These are phyloP conservation scores for Posidonia australis DNA, from an alignment of 106 monocot species.

Conservation along the genomic window DNA sequence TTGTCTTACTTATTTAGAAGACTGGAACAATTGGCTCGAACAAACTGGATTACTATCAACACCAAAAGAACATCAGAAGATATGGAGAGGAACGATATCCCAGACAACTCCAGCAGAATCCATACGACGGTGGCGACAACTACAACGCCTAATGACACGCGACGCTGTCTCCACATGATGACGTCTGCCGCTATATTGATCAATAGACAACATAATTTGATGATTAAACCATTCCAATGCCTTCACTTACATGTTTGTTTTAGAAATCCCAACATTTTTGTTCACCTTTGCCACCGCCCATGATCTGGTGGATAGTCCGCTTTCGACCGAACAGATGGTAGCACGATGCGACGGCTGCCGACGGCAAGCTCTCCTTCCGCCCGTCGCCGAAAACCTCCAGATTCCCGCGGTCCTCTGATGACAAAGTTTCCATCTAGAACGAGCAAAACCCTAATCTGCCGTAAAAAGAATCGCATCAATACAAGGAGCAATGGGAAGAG, in stretches of 20 bases:
- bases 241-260: too few species aligned
- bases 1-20: conserved; percentile 60
- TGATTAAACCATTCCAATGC: neutral
- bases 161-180: conserved; percentile 62
- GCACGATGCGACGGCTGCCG: neutral
- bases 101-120: conserved; percentile 70
- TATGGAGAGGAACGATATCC: conserved; percentile 61
- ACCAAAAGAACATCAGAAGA: conserved; percentile 76
- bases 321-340: conserved; percentile 10
- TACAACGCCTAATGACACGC: conserved; percentile 47
- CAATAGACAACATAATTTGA: neutral
- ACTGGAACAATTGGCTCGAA: conserved; percentile 47
- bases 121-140: conserved; percentile 63
- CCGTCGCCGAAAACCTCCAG: too few species aligned
- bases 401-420: too few species aligned
- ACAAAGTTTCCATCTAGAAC: too few species aligned
- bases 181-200: conserved; percentile 71
- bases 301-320: conserved; percentile 13
- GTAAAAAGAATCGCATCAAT: too few species aligned
- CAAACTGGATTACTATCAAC: conserved; percentile 60
- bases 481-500: too few species aligned
- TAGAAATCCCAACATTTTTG: too few species aligned
- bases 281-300: conserved; percentile 13
- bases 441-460: too few species aligned
- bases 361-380: neutral